Percentiles rank a stretch among this genome's conserved stretches.
These are phyloP conservation scores for sunflower (Helianthus annuus) DNA, from an alignment of 129 eudicot species.

Conservation along the genomic window DNA sequence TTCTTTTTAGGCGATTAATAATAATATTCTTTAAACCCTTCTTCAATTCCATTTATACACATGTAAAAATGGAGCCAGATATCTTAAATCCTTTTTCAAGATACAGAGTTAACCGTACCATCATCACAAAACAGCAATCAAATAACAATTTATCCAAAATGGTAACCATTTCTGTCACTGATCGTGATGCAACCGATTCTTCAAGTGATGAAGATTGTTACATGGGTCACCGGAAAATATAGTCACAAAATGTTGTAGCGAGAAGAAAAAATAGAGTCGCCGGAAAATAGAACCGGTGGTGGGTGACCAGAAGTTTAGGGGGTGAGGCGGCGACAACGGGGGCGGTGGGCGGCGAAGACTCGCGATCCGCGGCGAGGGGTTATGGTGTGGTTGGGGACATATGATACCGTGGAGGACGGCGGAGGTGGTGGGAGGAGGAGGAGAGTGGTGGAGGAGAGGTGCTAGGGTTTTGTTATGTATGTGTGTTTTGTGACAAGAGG, in stretches of 20 bases:
- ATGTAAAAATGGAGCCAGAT: conserved; percentile 15
- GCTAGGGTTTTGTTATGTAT: too few relatives aligned
- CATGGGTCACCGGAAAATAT: conserved; percentile 21
- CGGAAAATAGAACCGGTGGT: conserved; percentile 12
- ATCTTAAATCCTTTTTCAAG: conserved; percentile 16
- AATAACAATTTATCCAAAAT: conserved; percentile 26
- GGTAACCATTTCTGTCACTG: conserved; percentile 41
- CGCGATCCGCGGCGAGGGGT: conserved; percentile 48
- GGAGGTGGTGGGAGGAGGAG: too few relatives aligned
- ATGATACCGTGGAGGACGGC: conserved; percentile 70
- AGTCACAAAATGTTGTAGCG: background rate
- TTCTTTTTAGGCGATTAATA: background rate
- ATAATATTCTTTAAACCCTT: background rate
- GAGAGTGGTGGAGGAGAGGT: too few relatives aligned
- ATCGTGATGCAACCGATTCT: conserved; percentile 63
- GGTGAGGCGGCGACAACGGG: conserved; percentile 68
- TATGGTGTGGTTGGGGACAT: conserved; percentile 70
- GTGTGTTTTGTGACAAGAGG: too few relatives aligned
- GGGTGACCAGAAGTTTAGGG: conserved; percentile 44
- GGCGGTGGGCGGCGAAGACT: conserved; percentile 67
- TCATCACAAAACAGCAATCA: conserved; percentile 19
- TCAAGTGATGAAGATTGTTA: conserved; percentile 49
- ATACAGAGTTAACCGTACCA: conserved; percentile 10
- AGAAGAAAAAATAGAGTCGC: conserved; percentile 27
- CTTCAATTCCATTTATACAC: background rate